These are phyloP conservation scores for Oxalis stricta DNA, from an alignment of 441 rosid genomes.

Conservation along the genomic window DNA sequence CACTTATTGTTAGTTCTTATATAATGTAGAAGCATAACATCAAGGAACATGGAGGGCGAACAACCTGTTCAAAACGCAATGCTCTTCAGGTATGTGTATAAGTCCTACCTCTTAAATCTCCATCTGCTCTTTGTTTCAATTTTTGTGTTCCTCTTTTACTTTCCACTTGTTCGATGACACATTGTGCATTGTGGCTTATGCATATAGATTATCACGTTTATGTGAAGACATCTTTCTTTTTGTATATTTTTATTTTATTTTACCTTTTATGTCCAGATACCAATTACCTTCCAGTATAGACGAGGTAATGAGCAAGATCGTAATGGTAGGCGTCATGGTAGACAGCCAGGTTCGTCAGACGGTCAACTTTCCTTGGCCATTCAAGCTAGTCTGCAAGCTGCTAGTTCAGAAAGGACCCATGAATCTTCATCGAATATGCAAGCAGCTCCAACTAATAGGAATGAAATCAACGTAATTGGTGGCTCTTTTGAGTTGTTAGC, in stretches of 20 bases:
- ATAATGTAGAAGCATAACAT: conserved; percentile 22
- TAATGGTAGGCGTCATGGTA: conserved; percentile 12
- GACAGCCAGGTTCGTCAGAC: conserved; percentile 12
- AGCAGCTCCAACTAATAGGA: background rate
- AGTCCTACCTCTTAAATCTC: background rate
- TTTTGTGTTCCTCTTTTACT: too few relatives aligned
- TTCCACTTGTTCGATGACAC: too few relatives aligned
- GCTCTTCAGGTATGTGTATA: conserved; percentile 20
- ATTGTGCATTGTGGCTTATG: too few relatives aligned
- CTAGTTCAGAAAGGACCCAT: conserved; percentile 7
- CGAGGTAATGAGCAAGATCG: conserved; percentile 17
- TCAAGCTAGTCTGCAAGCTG: conserved; percentile 17
- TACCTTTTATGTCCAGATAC: conserved; percentile 13
- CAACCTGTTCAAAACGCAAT: conserved; percentile 25
- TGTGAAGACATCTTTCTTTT: too few relatives aligned
- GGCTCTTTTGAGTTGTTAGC: conserved; percentile 14
- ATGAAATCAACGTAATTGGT: conserved; percentile 8
- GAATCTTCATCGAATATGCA: conserved; percentile 8
- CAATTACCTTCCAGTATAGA: conserved; percentile 19
- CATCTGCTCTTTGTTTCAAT: too few relatives aligned
- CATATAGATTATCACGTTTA: too few relatives aligned
- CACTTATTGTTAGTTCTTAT: background rate
- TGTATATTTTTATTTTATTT: background rate
- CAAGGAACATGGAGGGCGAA: conserved; percentile 24
- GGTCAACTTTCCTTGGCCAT: conserved; percentile 15